These are phyloP conservation scores for Allantophomopsis lycopodina DNA, from an alignment of 2,329 filamentous ascomycete species.

Conservation along the genomic window DNA sequence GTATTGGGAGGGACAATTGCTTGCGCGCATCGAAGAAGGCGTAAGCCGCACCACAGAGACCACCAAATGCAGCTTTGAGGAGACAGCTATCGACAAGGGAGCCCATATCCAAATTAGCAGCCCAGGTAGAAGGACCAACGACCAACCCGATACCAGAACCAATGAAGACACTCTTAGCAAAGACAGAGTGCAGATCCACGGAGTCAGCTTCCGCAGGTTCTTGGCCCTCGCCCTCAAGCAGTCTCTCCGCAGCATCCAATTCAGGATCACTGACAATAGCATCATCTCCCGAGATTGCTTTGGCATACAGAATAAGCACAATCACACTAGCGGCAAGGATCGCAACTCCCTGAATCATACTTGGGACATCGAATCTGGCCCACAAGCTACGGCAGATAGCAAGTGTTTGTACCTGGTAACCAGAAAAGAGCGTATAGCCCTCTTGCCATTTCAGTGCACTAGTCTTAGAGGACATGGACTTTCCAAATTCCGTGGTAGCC, in stretches of 20 bases:
- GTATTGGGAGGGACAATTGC: conserved; percentile 38
- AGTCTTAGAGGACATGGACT: conserved; percentile 22
- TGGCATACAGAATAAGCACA: conserved; percentile 61
- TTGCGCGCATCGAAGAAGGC: conserved; percentile 9
- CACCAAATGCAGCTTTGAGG: conserved; percentile 10
- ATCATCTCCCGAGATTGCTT: conserved; percentile 39
- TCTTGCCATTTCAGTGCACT: conserved; percentile 17
- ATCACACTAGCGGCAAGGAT: conserved; percentile 57
- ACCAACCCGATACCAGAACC: conserved; percentile 12
- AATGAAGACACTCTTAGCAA: conserved; percentile 12
- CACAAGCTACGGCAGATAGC: conserved; percentile 71
- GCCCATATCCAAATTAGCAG: conserved; percentile 6
- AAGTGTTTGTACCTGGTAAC: conserved; percentile 70
- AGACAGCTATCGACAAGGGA: conserved; percentile 9
- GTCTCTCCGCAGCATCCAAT: conserved; percentile 44
- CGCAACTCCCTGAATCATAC: conserved; percentile 69
- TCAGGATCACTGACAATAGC: conserved; percentile 40
- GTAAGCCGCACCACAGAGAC: conserved; percentile 25
- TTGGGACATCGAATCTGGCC: conserved; percentile 80
- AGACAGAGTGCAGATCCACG: conserved; percentile 10
- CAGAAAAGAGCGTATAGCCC: conserved; percentile 44
- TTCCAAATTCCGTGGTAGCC: conserved; percentile 24
- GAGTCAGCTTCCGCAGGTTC: conserved; percentile 5
- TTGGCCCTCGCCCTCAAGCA: conserved; percentile 32
- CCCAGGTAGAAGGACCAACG: conserved; percentile 9